These are phyloP conservation scores for Groenewaldozyma tartarivorans DNA, from an alignment of 805 yeast genomes.

Conservation along the genomic window DNA sequence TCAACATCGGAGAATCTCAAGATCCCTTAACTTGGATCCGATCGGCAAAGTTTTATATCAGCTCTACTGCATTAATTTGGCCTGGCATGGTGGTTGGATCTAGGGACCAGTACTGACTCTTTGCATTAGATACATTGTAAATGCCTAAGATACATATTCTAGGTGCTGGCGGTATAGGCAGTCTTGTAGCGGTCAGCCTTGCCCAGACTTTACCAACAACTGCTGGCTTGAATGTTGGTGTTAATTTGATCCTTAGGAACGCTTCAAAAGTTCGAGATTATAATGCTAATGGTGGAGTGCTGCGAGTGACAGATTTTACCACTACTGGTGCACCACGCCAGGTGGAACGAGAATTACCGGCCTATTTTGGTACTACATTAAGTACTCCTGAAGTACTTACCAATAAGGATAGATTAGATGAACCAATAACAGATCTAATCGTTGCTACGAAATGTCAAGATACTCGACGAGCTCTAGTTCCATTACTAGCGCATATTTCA, in stretches of 20 bases:
- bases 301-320: constrained; percentile 22
- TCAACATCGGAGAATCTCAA: constrained; percentile 63
- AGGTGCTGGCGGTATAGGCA: constrained; percentile 49
- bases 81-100: background rate
- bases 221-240: constrained; percentile 11
- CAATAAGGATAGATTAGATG: background rate
- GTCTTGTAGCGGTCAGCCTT: constrained; percentile 38
- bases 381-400: too few species aligned
- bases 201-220: constrained; percentile 21
- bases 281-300: constrained; percentile 31
- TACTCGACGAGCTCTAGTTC: constrained; percentile 52
- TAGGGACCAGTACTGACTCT: too few species aligned
- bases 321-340: constrained; percentile 10
- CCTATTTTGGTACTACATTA: constrained; percentile 1
- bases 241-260: constrained; percentile 35
- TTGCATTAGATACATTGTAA: too few species aligned
- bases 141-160: constrained; percentile 25
- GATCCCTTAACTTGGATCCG: background rate
- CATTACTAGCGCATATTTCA: constrained; percentile 41
- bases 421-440: constrained; percentile 46
- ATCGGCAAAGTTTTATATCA: background rate
- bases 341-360: constrained; percentile 10
- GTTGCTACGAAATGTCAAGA: constrained; percentile 76
- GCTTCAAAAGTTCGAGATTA: constrained; percentile 35
- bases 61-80: background rate